Evolutionary conservation across 805 yeast species (phyloP).

Genomic region (Starmerella kuoi): DNA sequence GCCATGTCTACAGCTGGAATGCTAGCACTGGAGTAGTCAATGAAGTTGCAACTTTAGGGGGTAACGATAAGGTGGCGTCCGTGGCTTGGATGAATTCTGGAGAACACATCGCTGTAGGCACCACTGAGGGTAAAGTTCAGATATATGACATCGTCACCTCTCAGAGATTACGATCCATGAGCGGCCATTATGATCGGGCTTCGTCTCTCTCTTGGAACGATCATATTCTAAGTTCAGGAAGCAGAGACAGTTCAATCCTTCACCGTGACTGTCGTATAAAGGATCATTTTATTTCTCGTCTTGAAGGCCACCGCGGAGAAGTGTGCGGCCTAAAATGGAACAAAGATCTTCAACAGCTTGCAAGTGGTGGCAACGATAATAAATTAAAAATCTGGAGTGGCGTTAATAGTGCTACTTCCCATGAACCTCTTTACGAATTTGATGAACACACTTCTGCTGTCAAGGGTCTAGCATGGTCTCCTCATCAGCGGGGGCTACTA

Average conservation of each 20-base stretch:
- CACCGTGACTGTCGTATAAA: constrained; percentile 87
- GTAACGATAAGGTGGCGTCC: constrained; percentile 63
- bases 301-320: constrained; percentile 77
- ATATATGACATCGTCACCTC: constrained; percentile 84
- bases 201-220: constrained; percentile 90
- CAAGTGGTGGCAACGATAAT: constrained; percentile 94
- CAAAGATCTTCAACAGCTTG: constrained; percentile 76
- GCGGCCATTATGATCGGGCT: constrained; percentile 78
- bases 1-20: constrained; percentile 82
- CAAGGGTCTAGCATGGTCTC: constrained; percentile 95
- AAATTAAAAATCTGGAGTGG: constrained; percentile 82
- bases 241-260: constrained; percentile 69
- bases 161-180: constrained; percentile 78
- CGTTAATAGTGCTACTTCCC: constrained; percentile 26
- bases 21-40: constrained; percentile 74
- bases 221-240: constrained; percentile 76
- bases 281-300: constrained; percentile 60
- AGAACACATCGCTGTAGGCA: constrained; percentile 87
- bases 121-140: constrained; percentile 74
- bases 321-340: constrained; percentile 96
- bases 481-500: constrained; percentile 84
- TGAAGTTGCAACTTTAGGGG: constrained; percentile 61
- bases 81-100: constrained; percentile 91
- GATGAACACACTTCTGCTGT: constrained; percentile 88
- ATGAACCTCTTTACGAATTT: constrained; percentile 57